phyloP scores from a whole-genome alignment of 164 flowering plant species.

The Vitis rotundifolia region DNA sequence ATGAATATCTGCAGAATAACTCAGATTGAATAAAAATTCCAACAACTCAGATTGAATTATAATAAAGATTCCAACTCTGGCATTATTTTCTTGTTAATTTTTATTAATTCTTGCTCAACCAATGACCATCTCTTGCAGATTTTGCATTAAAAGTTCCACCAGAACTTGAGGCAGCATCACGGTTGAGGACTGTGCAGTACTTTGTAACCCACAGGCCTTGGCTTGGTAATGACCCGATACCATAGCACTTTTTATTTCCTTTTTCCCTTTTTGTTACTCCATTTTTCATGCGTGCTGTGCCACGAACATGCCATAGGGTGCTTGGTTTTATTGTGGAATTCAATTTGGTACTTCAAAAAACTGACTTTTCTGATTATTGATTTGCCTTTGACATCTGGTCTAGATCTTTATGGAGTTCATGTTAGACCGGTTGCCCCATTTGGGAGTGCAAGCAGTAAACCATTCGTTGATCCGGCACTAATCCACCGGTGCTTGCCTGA shows the following conservation, averaged over 20 bases:
- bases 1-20: not conserved
- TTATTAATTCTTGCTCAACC: too few relatives aligned
- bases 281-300: not conserved
- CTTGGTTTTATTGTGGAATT: not conserved
- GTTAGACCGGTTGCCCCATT: constrained; percentile 73
- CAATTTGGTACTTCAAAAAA: too few relatives aligned
- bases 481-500: constrained; percentile 85
- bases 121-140: constrained; percentile 35
- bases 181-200: constrained; percentile 54
- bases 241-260: not conserved
- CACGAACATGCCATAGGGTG: not conserved
- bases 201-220: constrained; percentile 70
- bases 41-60: not conserved
- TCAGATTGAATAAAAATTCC: too few relatives aligned
- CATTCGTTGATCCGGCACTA: constrained; percentile 61
- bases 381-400: not conserved
- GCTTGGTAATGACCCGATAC: constrained; percentile 62
- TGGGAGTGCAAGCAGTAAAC: constrained; percentile 65
- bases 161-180: constrained; percentile 55
- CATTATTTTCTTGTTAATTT: not conserved
- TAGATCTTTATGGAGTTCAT: constrained; percentile 88
- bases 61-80: not conserved
- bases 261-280: too few relatives aligned
- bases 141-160: constrained; percentile 37
- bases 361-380: too few relatives aligned